Evolutionary conservation across 352 stramenopile genomes (phyloP), one percentile per base, ranked within the genome.

Genomic region (Phytophthora tentaculata): DNA sequence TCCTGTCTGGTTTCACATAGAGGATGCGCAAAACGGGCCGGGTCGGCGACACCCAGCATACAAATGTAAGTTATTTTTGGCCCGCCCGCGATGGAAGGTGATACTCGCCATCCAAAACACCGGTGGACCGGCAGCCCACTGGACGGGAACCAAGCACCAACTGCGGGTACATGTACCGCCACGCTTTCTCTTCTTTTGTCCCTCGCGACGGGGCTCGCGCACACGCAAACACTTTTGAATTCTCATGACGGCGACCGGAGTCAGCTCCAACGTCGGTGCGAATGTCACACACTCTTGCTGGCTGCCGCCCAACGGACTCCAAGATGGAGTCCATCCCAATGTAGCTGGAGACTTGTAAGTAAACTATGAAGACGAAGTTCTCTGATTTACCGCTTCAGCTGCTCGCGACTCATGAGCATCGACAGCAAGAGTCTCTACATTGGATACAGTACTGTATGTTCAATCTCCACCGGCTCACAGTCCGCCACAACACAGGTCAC

Each of bases 221-320:
- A n/a, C 54, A 51, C 17, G 56, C 32, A 62, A 56, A 50, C 12
- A 50, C 43, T 26, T 43, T 52, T 50, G 52, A 63, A 68, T 72
- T 68, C 28, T 55, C 51, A 47, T 35, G 26, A 16, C 35, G 14
- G 35, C 14, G 28, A 16, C 12, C 22, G 24, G 26, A 58, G 4
- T 20, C 48, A 32, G n/a, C 41, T 23, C n/a, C 41, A 13, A 16
- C 3, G 45, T n/a, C 35, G 9, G 50, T 12, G 39, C 26, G 64
- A 64, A 62, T 67, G 52, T 72, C 64, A 60, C 63, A 68, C 52
- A 49, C 19, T 58, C n/a, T 70, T 69, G 54, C 35, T 73, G 66
- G 66, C 66, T 66, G 41, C 61, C 22, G 14, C 35, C 26, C 19
- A 17, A 45, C n/a, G 56, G 57, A 67, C 32, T 43, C 35, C 35